Evolutionary conservation across 208 protist species (phyloP), one percentile per base, ranked within the genome.

Genomic region (Leishmania martiniquensis): DNA sequence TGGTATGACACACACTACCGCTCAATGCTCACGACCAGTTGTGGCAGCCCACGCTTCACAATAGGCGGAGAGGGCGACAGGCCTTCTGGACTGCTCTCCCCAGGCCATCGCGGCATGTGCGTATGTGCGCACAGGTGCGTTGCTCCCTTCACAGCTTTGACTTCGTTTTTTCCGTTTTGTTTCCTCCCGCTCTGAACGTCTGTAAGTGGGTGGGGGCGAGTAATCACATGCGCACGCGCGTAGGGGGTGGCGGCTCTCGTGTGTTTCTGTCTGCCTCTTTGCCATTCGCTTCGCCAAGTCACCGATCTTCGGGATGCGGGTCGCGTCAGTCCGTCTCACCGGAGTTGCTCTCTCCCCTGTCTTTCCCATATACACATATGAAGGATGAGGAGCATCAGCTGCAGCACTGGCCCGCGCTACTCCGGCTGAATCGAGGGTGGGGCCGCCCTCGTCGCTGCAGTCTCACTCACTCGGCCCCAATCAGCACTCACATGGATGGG

Each of bases 121-220:
- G 20, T 74, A 32, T 47, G 34, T 60, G n/a, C 32, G 6, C 32
- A 22, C 22, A n/a, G 39, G 47, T 51, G 51, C 44, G 55, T 32
- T 44, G 72, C 29, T 72, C n/a, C 78, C 68, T 78, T 60, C 60
- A 39, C 63, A 77, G 62, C 67, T 69, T 75, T 75, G 66, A 76
- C 60, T 83, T 82, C 37, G 66, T n/a, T 4, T 55, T n/a, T 15
- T 12, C 4, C 25, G 20, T 47, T 7, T 29, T n/a, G 32, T 55
- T 0, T 52, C n/a, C 47, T n/a, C 6, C 25, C 25, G 66, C 29
- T 34, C 2, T 55, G 6, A 37, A 45, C 20, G 63, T 47, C 13
- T 68, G 39, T 68, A 15, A 32, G 63, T 68, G 63, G 5, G 60
- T 39, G 39, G 7, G 37, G 7, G 57, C 0, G 22, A 37, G 32